Conservation (phyloP, 148 eudicot species). For the Cornus florida region DNA sequence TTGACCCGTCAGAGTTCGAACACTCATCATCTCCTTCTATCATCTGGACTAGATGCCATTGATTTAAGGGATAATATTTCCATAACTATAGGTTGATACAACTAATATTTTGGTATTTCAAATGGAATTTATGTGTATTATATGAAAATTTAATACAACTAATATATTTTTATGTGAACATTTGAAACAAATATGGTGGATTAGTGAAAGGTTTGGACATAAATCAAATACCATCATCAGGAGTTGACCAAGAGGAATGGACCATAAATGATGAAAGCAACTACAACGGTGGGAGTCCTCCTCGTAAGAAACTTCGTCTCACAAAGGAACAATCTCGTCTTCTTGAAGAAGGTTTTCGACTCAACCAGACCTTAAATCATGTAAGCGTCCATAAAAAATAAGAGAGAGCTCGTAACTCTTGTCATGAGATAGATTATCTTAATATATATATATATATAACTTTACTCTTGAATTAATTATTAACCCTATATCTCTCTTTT, state of each 20-base stretch:
- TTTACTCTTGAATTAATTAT: too few species aligned
- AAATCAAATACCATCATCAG: conserved; percentile 35
- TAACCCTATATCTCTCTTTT: too few species aligned
- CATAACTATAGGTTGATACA: background rate
- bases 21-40: too few species aligned
- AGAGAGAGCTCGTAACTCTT: too few species aligned
- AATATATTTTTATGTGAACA: background rate
- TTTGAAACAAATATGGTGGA: conserved; percentile 1
- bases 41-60: too few species aligned
- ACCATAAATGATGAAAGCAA: conserved; percentile 26
- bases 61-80: background rate
- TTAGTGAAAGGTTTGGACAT: conserved; percentile 31
- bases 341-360: conserved; percentile 52
- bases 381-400: conserved; percentile 13
- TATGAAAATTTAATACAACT: background rate
- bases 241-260: conserved; percentile 23
- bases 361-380: conserved; percentile 46
- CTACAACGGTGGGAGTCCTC: conserved; percentile 21
- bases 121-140: background rate
- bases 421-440: too few species aligned
- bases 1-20: too few species aligned
- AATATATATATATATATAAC: too few species aligned
- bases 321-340: conserved; percentile 49
- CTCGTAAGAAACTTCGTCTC: conserved; percentile 53
- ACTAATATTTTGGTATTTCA: too few species aligned